phyloP scores from a whole-genome alignment of 1,284 basidiomycete genomes.

The Ganoderma sp. region DNA sequence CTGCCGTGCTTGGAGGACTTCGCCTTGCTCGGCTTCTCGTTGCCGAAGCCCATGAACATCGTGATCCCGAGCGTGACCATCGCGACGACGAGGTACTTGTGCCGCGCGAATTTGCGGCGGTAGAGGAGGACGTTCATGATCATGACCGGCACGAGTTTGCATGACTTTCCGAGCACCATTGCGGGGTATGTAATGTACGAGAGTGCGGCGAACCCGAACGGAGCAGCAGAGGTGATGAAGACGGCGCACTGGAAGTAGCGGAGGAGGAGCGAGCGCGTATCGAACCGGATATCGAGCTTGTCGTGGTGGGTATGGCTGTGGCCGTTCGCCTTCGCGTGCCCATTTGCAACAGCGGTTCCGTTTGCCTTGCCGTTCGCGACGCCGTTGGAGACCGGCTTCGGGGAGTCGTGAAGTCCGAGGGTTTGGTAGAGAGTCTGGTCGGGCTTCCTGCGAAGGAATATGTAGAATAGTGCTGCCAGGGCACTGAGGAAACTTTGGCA shows the following conservation, averaged over 20 bases:
- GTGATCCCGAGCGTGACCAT: conserved; percentile 95
- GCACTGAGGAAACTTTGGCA: conserved; percentile 86
- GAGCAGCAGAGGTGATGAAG: conserved; percentile 90
- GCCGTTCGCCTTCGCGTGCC: conserved; percentile 31
- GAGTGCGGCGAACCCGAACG: conserved; percentile 94
- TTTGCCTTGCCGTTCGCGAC: conserved; percentile 30
- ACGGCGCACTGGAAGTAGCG: conserved; percentile 84
- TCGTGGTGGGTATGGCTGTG: conserved; percentile 41
- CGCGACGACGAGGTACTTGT: conserved; percentile 93
- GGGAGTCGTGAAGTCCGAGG: conserved; percentile 56
- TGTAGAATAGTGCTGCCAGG: conserved; percentile 80
- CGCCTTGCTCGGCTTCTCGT: conserved; percentile 56
- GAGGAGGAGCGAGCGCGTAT: conserved; percentile 64
- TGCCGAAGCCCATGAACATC: conserved; percentile 91
- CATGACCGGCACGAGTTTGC: conserved; percentile 97
- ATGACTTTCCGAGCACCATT: conserved; percentile 98
- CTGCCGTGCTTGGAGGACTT: conserved; percentile 39
- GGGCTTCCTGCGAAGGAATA: conserved; percentile 68
- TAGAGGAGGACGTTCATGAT: conserved; percentile 93
- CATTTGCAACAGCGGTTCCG: conserved; percentile 23
- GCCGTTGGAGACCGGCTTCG: conserved; percentile 30
- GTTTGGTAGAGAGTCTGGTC: conserved; percentile 56
- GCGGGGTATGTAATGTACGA: conserved; percentile 98
- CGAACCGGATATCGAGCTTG: conserved; percentile 47
- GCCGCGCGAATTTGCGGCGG: conserved; percentile 86